Evolutionary conservation across 164 flowering plant species (phyloP), one percentile per base, ranked within the genome.

Genomic region (Pachysandra terminalis): DNA sequence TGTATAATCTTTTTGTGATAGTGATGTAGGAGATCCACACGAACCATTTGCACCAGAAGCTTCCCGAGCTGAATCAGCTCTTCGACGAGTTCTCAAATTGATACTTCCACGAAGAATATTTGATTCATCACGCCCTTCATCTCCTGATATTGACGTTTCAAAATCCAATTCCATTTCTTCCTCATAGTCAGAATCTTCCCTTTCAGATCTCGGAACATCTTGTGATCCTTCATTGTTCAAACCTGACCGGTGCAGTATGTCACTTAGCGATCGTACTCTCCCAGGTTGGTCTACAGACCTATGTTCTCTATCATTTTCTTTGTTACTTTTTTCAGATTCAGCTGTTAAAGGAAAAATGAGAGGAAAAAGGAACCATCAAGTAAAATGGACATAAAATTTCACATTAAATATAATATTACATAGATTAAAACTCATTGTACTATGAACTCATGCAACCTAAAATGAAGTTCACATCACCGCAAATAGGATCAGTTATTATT

Each of bases 111-210:
- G 93, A 56, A 86, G 78, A 72, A 81, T 68, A 69, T 81, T 81
- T 9, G 90, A 71, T 55, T 87, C 93, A 72, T 89, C 90, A 74
- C 66, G 88, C 19, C 80, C 88, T 75, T 87, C 96, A 78, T 89
- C 95, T 68, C 90, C 89, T 55, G 96, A 81, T 56, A 85, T 59
- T 59, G 93, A 79, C 32, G 96, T 84, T 80, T 90, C 94, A 83
- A 90, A 88, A 61, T 91, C 97, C 69, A 90, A 64, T 73, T 95
- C 98, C 80, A 95, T 59, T 68, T 90, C 97, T 68, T 89, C 97
- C 64, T 94, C 97, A 79, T 83, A 81, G 70, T 95, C 99, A 74
- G 96, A 90, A 77, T 89, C 96, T 60, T 90, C 99, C 76, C 97
- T 90, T 68, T 91, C 96, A 71, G 91, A 90, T 79, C 89, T 80